Conservation (phyloP, 2,329 filamentous ascomycete genomes). For the Xylaria hypoxylon region DNA sequence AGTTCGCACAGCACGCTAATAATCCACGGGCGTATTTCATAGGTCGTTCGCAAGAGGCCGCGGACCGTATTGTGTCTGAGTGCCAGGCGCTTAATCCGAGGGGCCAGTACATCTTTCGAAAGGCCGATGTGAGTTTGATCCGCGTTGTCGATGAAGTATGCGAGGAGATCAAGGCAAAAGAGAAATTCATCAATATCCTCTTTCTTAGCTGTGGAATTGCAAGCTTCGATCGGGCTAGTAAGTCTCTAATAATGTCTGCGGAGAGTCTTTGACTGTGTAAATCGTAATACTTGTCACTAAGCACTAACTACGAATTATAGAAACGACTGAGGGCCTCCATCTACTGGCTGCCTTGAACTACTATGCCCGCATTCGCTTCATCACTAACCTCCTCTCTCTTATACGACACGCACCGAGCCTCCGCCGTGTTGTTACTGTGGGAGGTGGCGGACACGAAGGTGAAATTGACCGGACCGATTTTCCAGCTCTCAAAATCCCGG, state of each 20-base stretch:
- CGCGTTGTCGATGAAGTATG: constrained; percentile 34
- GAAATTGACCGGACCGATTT: constrained; percentile 32
- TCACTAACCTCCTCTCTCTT: constrained; percentile 31
- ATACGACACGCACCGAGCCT: constrained; percentile 14
- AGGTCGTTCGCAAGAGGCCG: constrained; percentile 58
- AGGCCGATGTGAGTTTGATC: constrained; percentile 38
- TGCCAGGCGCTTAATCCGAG: constrained; percentile 58
- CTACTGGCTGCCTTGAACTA: constrained; percentile 34
- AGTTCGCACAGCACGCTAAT: constrained; percentile 56
- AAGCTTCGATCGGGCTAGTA: constrained; percentile 32
- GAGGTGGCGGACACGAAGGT: constrained; percentile 26
- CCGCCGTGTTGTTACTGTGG: constrained; percentile 32
- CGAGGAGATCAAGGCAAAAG: constrained; percentile 29
- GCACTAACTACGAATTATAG: constrained; percentile 3
- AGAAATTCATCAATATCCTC: constrained; percentile 32
- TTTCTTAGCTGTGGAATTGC: constrained; percentile 35
- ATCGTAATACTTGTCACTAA: background rate
- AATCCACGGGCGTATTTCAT: constrained; percentile 61
- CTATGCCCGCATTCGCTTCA: constrained; percentile 34
- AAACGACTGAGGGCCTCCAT: constrained; percentile 32
- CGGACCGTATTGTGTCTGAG: constrained; percentile 56
- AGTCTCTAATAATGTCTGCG: background rate
- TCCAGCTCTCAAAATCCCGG: constrained; percentile 21
- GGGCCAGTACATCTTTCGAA: constrained; percentile 59
- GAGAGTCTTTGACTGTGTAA: background rate